Evolutionary conservation across 306 rosid species (phyloP), one percentile per base, ranked within the genome.

Genomic region (Luffa acutangula): DNA sequence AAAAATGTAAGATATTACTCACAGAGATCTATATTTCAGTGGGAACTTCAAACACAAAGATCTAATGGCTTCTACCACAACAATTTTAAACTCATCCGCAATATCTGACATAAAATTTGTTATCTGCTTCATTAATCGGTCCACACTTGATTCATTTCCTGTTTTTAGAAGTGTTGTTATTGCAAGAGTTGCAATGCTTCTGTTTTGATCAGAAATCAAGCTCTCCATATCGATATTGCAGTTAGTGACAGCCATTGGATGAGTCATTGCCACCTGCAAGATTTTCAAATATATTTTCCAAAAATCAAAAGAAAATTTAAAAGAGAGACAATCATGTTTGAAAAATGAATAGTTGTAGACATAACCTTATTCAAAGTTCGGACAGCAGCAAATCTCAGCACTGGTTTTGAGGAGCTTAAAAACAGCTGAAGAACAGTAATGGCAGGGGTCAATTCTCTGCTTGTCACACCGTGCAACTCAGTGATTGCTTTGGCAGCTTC

Each of bases 141-240:
- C 99, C 83, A 95, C 99, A 80, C 99, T 95, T 76, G 97, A 90
- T 84, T 95, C 99, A 77, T 93, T 95, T 87, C 97, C 99, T 79
- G 99, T 95, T 89, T 95, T 95, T 86, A 95, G 77, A 90, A 95
- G 96, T 9, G 99, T 95, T 76, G 99, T 95, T 67, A 95, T 95
- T 66, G 99, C 99, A 81, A 95, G 97, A 75, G 99, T 95, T 63
- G 99, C 99, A 86, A 95, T 93, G 89, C 99, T 95, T 86, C 99
- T 87, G 87, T 95, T 95, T 84, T 93, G 93, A 79, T 95, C 99
- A 81, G 97, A 90, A 77, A 95, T 95, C 79, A 95, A 87, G 84
- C 97, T 95, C 84, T 95, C 97, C 98, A 95, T 95, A 75, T 93
- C 99, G 78, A 95, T 95, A 83, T 95, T 95, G 90, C 99, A 95